A percentile compares a stretch with the other conserved stretches of the same genome.
Conservation (phyloP, 1,284 basidiomycete genomes). For the Trichosporon coremiiforme region DNA sequence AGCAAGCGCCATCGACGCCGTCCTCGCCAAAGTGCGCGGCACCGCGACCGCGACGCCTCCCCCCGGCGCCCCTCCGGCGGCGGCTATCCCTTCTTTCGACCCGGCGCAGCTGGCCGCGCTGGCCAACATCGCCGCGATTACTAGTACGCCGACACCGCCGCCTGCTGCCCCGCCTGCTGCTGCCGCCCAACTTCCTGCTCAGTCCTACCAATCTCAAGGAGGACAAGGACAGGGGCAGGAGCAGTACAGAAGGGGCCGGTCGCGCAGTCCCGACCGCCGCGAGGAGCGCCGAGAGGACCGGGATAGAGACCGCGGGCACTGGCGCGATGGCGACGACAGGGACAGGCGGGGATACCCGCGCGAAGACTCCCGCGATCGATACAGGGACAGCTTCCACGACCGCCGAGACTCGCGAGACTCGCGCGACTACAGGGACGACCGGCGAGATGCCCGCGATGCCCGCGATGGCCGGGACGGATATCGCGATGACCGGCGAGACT, state of each 20-base stretch:
- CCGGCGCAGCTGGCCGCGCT: slow-evolving; percentile 39
- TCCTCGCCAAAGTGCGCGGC: slow-evolving; percentile 29
- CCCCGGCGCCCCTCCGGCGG: neutral
- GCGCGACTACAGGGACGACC: neutral
- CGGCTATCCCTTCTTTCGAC: slow-evolving; percentile 30
- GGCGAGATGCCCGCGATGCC: neutral
- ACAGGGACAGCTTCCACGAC: neutral
- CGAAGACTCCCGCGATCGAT: neutral
- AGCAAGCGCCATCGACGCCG: slow-evolving; percentile 28
- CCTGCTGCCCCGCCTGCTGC: neutral
- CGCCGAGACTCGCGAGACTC: slow-evolving; percentile 7
- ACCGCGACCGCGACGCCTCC: neutral
- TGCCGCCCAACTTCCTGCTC: neutral
- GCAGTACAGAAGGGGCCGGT: neutral
- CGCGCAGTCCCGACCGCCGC: neutral
- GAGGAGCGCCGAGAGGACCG: neutral
- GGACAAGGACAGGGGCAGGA: no score
- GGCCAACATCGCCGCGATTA: slow-evolving; percentile 31
- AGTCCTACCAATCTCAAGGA: neutral
- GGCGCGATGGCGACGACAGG: slow-evolving; percentile 3
- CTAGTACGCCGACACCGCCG: neutral
- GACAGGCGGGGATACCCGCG: neutral
- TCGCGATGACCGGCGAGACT: neutral
- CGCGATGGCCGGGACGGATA: slow-evolving; percentile 17
- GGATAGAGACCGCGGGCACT: neutral